These are phyloP conservation scores for Lachancea fermentati DNA, from an alignment of 805 yeast genomes.

Conservation along the genomic window DNA sequence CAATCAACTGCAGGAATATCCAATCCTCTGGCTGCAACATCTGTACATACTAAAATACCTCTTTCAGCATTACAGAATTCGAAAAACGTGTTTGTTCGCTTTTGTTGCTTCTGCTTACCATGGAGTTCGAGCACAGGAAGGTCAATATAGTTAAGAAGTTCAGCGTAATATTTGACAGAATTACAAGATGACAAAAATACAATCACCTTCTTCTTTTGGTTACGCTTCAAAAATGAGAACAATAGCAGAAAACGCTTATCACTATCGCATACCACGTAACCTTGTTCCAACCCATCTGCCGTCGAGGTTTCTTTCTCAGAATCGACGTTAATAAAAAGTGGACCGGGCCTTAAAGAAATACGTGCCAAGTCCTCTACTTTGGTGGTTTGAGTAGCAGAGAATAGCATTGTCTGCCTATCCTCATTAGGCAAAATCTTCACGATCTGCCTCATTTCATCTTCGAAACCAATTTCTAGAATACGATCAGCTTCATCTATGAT, in stretches of 20 bases:
- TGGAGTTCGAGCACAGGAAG: slow-evolving; percentile 94
- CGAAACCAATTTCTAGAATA: slow-evolving; percentile 95
- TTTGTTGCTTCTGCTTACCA: slow-evolving; percentile 98
- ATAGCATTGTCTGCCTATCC: slow-evolving; percentile 92
- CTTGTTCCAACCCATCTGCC: slow-evolving; percentile 96
- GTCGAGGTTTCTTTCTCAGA: slow-evolving; percentile 79
- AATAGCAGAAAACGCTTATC: slow-evolving; percentile 87
- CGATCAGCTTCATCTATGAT: slow-evolving; percentile 98
- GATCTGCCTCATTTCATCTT: slow-evolving; percentile 97
- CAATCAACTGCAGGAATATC: slow-evolving; percentile 99
- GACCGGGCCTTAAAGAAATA: slow-evolving; percentile 90
- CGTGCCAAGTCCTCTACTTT: slow-evolving; percentile 98
- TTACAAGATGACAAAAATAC: slow-evolving; percentile 96
- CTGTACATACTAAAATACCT: slow-evolving; percentile 92
- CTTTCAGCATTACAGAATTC: slow-evolving; percentile 96
- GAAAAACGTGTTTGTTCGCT: slow-evolving; percentile 95
- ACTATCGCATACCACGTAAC: slow-evolving; percentile 95
- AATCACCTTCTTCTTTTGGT: slow-evolving; percentile 84
- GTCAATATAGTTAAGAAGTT: slow-evolving; percentile 90
- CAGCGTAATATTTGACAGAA: slow-evolving; percentile 94
- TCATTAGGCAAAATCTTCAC: slow-evolving; percentile 88
- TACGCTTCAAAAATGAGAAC: slow-evolving; percentile 90
- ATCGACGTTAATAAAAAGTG: slow-evolving; percentile 88
- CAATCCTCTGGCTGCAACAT: slow-evolving; percentile 98
- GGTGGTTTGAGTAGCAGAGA: slow-evolving; percentile 99